These are phyloP conservation scores for Seiridium unicorne DNA, from an alignment of 2,329 filamentous ascomycete species.

Conservation along the genomic window DNA sequence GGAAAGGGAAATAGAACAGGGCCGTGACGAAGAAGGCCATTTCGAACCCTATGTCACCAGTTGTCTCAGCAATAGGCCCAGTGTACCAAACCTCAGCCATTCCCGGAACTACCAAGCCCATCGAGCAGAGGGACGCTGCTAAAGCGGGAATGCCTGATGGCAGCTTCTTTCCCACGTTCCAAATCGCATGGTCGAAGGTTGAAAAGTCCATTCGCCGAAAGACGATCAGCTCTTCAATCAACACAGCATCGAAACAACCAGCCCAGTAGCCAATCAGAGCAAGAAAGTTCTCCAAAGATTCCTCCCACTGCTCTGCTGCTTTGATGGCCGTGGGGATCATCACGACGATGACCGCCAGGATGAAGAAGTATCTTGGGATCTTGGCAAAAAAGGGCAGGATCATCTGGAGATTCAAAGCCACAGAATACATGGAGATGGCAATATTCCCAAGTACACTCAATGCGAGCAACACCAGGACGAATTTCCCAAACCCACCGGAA, in stretches of 20 bases:
- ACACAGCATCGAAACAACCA: constrained; percentile 37
- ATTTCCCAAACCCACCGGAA: constrained; percentile 33
- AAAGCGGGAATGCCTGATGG: constrained; percentile 48
- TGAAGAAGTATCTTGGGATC: constrained; percentile 40
- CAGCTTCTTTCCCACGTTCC: constrained; percentile 43
- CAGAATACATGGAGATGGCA: constrained; percentile 36
- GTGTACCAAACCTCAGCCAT: constrained; percentile 43
- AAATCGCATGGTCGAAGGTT: constrained; percentile 44
- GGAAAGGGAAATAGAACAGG: constrained; percentile 45
- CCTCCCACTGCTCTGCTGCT: constrained; percentile 37
- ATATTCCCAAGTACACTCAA: constrained; percentile 36
- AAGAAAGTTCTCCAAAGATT: constrained; percentile 42
- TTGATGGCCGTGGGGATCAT: constrained; percentile 39
- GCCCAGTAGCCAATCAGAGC: constrained; percentile 45
- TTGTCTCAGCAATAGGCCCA: constrained; percentile 39
- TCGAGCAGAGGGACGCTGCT: constrained; percentile 41
- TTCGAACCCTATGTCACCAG: constrained; percentile 46
- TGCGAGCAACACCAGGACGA: constrained; percentile 35
- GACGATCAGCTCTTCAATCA: constrained; percentile 44
- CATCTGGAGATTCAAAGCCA: constrained; percentile 38
- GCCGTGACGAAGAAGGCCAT: constrained; percentile 41
- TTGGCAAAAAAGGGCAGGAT: constrained; percentile 34
- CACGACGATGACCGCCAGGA: constrained; percentile 35
- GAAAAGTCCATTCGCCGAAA: constrained; percentile 44
- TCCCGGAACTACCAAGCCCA: constrained; percentile 41